A percentile compares a stretch with the other conserved stretches of the same genome.
Conservation (phyloP, 805 yeast genomes). For the Cephaloascus fragrans region DNA sequence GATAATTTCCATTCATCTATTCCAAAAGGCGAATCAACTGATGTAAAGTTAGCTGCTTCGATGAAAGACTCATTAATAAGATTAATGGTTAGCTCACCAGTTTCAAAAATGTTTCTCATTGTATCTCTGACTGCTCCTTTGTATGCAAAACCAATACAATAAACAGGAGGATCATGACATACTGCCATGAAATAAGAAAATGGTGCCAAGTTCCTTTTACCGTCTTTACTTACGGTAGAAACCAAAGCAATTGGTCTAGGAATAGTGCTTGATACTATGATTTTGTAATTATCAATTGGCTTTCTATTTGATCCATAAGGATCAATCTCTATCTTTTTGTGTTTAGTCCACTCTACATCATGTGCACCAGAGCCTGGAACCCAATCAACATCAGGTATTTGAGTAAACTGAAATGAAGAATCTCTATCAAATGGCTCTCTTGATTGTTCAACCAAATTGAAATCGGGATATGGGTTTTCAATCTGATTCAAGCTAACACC, state of each 20-base stretch:
- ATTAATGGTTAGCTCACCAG: constrained; percentile 22
- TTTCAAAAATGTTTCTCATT: constrained; percentile 15
- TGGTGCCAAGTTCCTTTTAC: constrained; percentile 22
- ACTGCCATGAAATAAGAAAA: constrained; percentile 23
- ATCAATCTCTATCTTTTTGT: constrained; percentile 37
- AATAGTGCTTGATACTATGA: constrained; percentile 16
- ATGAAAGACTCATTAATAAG: constrained; percentile 26
- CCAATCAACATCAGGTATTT: constrained; percentile 32
- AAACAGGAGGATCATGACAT: constrained; percentile 23
- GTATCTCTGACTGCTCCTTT: constrained; percentile 20
- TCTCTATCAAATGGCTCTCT: constrained; percentile 11
- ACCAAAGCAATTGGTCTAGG: constrained; percentile 28
- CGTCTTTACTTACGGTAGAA: constrained; percentile 17
- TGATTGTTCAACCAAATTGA: constrained; percentile 9
- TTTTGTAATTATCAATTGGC: constrained; percentile 18
- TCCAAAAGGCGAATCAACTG: constrained; percentile 16
- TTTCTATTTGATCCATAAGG: constrained; percentile 23
- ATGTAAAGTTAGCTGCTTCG: constrained; percentile 24
- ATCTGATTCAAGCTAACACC: no score
- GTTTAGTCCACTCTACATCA: constrained; percentile 30
- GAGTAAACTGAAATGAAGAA: constrained; percentile 10
- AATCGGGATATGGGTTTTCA: no score
- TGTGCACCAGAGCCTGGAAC: constrained; percentile 36
- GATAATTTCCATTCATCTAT: constrained; percentile 23
- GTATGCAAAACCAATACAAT: constrained; percentile 18